A percentile compares a stretch with the other conserved stretches of the same genome.
phyloP scores from a whole-genome alignment of 106 monocot species.

The Allium fistulosum region DNA sequence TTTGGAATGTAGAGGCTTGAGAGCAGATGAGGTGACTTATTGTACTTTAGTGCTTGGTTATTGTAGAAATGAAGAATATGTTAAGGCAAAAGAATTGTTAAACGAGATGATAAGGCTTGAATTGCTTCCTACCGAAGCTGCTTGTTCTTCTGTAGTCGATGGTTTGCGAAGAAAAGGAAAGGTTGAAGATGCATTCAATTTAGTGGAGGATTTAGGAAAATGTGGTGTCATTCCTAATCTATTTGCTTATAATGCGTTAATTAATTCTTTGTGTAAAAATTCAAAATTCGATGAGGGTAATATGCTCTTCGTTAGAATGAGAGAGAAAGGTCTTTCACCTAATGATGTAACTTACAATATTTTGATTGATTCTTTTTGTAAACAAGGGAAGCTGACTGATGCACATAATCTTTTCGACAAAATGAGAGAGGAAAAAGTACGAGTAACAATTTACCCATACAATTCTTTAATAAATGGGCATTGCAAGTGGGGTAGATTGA shows the following conservation, averaged over 20 bases:
- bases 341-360: slow-evolving; percentile 87
- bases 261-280: slow-evolving; percentile 75
- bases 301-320: slow-evolving; percentile 57
- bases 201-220: slow-evolving; percentile 48
- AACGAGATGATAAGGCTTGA: slow-evolving; percentile 59
- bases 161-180: slow-evolving; percentile 55
- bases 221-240: slow-evolving; percentile 63
- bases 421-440: slow-evolving; percentile 50
- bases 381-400: slow-evolving; percentile 37
- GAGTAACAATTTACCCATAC: slow-evolving; percentile 51
- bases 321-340: slow-evolving; percentile 41
- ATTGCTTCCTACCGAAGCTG: slow-evolving; percentile 57
- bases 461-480: slow-evolving; percentile 88
- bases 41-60: slow-evolving; percentile 60
- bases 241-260: slow-evolving; percentile 84
- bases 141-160: slow-evolving; percentile 55
- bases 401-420: slow-evolving; percentile 39
- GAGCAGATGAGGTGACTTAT: slow-evolving; percentile 74
- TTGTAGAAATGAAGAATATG: slow-evolving; percentile 46
- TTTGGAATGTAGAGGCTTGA: slow-evolving; percentile 35
- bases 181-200: slow-evolving; percentile 58
- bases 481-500: slow-evolving; percentile 54
- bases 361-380: slow-evolving; percentile 78
- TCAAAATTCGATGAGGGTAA: slow-evolving; percentile 62
- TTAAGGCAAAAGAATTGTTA: slow-evolving; percentile 27